Evolutionary conservation across 352 stramenopile species (phyloP).

Genomic region (Globisporangium perplexum): DNA sequence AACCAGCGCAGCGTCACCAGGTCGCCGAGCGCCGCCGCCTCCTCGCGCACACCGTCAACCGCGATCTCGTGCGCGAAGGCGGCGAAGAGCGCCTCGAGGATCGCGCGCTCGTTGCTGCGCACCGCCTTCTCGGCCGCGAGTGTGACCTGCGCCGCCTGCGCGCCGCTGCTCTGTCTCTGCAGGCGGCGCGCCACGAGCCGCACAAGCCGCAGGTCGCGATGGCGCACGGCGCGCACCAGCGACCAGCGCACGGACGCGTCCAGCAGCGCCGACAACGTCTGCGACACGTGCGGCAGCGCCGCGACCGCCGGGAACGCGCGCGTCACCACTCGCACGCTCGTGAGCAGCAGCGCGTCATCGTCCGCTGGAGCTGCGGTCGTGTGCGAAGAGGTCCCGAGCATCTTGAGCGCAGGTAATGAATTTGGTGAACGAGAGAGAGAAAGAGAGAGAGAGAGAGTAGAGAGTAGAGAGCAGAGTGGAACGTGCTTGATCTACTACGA

Average conservation of each 20-base stretch:
- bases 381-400: no score
- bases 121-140: slow-evolving; percentile 9
- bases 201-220: slow-evolving; percentile 10
- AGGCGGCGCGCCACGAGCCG: neutral
- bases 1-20: slow-evolving; percentile 15
- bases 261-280: slow-evolving; percentile 16
- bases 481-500: no score
- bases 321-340: slow-evolving; percentile 55
- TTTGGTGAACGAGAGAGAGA: no score
- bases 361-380: no score
- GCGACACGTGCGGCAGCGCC: slow-evolving; percentile 24
- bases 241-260: slow-evolving; percentile 22
- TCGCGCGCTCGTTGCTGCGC: neutral
- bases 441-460: no score
- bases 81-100: slow-evolving; percentile 6
- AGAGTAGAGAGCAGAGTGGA: no score
- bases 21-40: slow-evolving; percentile 6
- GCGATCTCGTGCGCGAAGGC: slow-evolving; percentile 6
- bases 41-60: slow-evolving; percentile 12
- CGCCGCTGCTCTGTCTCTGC: neutral
- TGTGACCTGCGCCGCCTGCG: slow-evolving; percentile 1
- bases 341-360: slow-evolving; percentile 8
- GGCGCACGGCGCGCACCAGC: slow-evolving; percentile 2
- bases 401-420: no score
- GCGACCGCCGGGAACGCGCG: slow-evolving; percentile 16